These are phyloP conservation scores for Penicillium subrubescens DNA, from an alignment of 495 filamentous ascomycete genomes.

Conservation along the genomic window DNA sequence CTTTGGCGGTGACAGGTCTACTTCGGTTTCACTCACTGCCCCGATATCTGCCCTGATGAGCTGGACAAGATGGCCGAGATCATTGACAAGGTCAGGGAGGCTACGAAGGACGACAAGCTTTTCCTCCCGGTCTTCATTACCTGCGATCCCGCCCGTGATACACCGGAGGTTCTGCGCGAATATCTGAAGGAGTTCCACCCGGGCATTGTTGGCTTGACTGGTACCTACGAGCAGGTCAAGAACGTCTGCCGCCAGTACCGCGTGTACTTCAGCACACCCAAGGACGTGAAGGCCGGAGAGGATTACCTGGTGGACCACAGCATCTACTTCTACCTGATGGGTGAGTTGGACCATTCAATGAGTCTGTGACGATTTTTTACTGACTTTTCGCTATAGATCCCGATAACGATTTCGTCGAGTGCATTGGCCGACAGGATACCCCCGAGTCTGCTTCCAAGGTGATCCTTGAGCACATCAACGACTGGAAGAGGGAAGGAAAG, in stretches of 20 bases:
- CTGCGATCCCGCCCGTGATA: conserved; percentile 91
- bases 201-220: conserved; percentile 85
- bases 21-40: conserved; percentile 98
- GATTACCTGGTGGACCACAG: conserved; percentile 98
- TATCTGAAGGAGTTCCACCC: conserved; percentile 93
- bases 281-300: conserved; percentile 82
- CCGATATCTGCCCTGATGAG: conserved; percentile 98
- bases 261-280: conserved; percentile 95
- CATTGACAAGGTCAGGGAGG: conserved; percentile 74
- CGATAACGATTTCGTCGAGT: conserved; percentile 97
- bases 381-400: conserved; percentile 61
- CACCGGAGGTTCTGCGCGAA: conserved; percentile 75
- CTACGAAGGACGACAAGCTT: conserved; percentile 48
- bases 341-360: conserved; percentile 42
- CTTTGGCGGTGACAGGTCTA: conserved; percentile 62
- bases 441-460: conserved; percentile 82
- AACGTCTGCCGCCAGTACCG: conserved; percentile 90
- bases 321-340: conserved; percentile 99
- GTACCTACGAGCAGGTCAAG: conserved; percentile 90
- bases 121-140: conserved; percentile 86
- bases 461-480: conserved; percentile 84
- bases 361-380: background rate
- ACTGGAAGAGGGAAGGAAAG: conserved; percentile 71
- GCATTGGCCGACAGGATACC: conserved; percentile 90
- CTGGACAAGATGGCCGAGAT: conserved; percentile 97